Evolutionary conservation across 1,284 basidiomycete species (phyloP), one percentile per base, ranked within the genome.

Genomic region (Polyporus tsugae): DNA sequence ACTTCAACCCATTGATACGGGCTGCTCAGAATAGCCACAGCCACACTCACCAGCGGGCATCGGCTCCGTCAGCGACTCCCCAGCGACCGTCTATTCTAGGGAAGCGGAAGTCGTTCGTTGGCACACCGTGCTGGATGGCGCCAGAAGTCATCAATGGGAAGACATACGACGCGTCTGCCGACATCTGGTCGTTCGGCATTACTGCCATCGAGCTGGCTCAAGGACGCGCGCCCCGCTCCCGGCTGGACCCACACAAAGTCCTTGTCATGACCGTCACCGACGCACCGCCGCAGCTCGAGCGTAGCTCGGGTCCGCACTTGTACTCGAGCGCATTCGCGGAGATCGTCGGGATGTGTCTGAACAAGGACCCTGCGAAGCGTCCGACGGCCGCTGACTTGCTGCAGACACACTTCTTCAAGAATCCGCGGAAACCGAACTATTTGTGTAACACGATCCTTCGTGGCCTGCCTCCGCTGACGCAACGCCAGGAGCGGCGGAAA

Each of bases 101-200:
- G 46, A 94, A 92, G 74, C 86, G 94, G 66, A 94, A 92, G 78
- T 94, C 91, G 10, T 97, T 97, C 76, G 95, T 97, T 22, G 95
- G 95, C 61, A 97, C 95, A 87, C 95, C 95, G 0, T 95, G 93
- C 76, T 97, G 95, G 94, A 97, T 97, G 95, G 94, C 95, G 0
- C 95, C 95, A 2, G 95, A 97, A 74, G 87, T 97, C 35, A 94
- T 97, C 60, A 89, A 92, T 74, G 91, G 94, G 64, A 89, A 88
- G 72, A 89, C 90, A 71, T 97, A 97, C 78, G 95, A 95, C 76
- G 88, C 88, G 25, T 91, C 90, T 74, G 94, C 95, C 55, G 95
- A 96, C 76, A 95, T 97, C 69, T 97, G 95, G 95, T 95, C 92
- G 55, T 95, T 96, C 77, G 95, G 94, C 35, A 95, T 97, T 72